Conservation (phyloP, 225 moss, liverwort and hornwort genomes). For the Straminergon stramineum region DNA sequence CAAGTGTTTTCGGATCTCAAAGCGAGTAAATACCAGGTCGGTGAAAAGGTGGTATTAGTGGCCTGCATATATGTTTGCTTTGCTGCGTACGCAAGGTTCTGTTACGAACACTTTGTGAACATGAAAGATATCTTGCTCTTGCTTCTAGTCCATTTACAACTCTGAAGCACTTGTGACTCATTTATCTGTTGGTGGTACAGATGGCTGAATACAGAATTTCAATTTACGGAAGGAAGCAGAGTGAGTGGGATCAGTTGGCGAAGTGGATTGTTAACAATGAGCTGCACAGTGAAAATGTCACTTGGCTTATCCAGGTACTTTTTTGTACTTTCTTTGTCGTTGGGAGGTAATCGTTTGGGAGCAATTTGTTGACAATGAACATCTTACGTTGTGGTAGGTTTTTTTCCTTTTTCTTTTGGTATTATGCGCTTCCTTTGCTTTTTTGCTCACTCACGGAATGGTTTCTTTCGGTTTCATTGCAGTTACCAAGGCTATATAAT, state of each 20-base stretch:
- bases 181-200: conserved; percentile 19
- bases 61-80: neutral
- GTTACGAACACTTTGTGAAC: neutral
- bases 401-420: neutral
- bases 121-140: neutral
- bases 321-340: neutral
- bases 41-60: conserved; percentile 9
- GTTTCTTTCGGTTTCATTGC: conserved; percentile 6
- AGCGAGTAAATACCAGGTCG: conserved; percentile 93
- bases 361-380: neutral
- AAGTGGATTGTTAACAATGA: conserved; percentile 88
- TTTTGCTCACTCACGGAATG: neutral
- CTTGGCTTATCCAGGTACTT: conserved; percentile 89
- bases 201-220: conserved; percentile 99
- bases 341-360: neutral
- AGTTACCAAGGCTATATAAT: conserved; percentile 86
- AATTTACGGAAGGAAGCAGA: conserved; percentile 91
- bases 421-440: neutral
- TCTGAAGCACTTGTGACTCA: neutral
- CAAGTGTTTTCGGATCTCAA: conserved; percentile 89
- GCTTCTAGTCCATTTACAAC: neutral
- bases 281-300: conserved; percentile 91
- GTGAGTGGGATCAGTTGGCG: conserved; percentile 97
- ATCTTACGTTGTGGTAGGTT: neutral
- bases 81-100: neutral